phyloP scores from a whole-genome alignment of 1,284 basidiomycete genomes.

The Ganoderma multipileum region DNA sequence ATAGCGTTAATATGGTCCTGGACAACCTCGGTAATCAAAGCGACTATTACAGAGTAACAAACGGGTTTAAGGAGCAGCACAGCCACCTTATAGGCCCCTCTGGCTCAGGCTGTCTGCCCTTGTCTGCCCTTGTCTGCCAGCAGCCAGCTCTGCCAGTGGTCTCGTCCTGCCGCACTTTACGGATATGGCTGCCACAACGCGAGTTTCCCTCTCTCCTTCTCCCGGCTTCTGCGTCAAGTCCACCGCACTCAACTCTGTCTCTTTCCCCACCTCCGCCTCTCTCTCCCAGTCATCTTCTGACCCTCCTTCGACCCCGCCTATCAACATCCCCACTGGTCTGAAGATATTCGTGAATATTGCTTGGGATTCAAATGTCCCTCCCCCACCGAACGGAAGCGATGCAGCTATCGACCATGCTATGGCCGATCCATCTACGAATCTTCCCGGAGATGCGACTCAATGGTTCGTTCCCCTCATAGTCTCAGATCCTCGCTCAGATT shows the following conservation, averaged over 20 bases:
- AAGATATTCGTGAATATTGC: slow-evolving; percentile 80
- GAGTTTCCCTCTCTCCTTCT: slow-evolving; percentile 55
- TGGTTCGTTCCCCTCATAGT: slow-evolving; percentile 79
- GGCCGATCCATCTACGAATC: slow-evolving; percentile 21
- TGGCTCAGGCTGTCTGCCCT: no score
- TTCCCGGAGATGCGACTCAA: slow-evolving; percentile 42
- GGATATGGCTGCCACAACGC: slow-evolving; percentile 25
- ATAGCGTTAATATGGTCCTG: no score
- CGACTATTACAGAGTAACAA: neutral
- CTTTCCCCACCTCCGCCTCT: slow-evolving; percentile 42
- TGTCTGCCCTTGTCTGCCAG: neutral
- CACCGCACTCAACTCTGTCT: slow-evolving; percentile 46
- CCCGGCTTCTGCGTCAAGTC: slow-evolving; percentile 71
- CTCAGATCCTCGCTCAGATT: slow-evolving; percentile 65
- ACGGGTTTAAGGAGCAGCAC: neutral
- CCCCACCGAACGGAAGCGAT: slow-evolving; percentile 64
- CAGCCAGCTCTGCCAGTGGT: neutral
- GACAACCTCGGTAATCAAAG: neutral
- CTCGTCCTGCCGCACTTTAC: neutral
- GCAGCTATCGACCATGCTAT: slow-evolving; percentile 63
- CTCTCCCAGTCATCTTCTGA: slow-evolving; percentile 32
- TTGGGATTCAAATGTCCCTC: slow-evolving; percentile 69
- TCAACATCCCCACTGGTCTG: slow-evolving; percentile 49
- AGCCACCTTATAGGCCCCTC: neutral
- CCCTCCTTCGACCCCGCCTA: slow-evolving; percentile 38